Conservation (phyloP, 2,329 filamentous ascomycete genomes). For the Diaporthe ilicicola region DNA sequence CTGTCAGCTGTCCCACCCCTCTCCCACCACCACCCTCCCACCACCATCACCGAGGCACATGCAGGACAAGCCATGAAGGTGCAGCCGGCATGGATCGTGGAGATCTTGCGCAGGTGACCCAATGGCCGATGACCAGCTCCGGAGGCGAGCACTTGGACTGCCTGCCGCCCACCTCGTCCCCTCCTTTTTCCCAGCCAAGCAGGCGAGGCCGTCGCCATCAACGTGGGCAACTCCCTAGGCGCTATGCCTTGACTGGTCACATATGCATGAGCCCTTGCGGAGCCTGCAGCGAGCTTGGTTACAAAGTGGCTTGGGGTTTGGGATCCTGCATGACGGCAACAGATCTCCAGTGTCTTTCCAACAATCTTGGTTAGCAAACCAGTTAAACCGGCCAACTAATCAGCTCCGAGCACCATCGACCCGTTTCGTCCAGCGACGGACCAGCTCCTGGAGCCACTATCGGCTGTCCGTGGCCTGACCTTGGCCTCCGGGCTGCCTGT, state of each 20-base stretch:
- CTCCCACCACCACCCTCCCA: constrained; percentile 4
- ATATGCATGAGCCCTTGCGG: constrained; percentile 29
- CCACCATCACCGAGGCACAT: constrained; percentile 25
- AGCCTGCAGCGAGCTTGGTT: constrained; percentile 19
- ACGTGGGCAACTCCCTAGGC: constrained; percentile 21
- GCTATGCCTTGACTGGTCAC: constrained; percentile 24
- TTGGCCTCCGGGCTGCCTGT: not conserved
- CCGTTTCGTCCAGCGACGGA: constrained; percentile 19
- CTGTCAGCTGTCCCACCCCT: no score
- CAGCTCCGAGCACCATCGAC: not conserved
- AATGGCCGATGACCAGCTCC: constrained; percentile 27
- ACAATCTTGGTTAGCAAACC: not conserved
- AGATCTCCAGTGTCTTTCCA: not conserved
- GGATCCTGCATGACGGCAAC: constrained; percentile 25
- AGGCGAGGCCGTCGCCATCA: constrained; percentile 7
- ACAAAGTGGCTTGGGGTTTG: constrained; percentile 11
- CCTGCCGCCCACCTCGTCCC: constrained; percentile 19
- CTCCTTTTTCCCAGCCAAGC: constrained; percentile 21
- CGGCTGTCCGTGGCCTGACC: not conserved
- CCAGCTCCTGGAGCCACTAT: constrained; percentile 5
- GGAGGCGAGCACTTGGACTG: constrained; percentile 13
- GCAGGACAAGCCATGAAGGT: constrained; percentile 31
- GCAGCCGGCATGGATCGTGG: constrained; percentile 28
- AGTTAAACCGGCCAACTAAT: not conserved
- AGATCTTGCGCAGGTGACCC: constrained; percentile 29